Conservation (phyloP, 139 green algal genomes). For the Monoraphidium neglectum region DNA sequence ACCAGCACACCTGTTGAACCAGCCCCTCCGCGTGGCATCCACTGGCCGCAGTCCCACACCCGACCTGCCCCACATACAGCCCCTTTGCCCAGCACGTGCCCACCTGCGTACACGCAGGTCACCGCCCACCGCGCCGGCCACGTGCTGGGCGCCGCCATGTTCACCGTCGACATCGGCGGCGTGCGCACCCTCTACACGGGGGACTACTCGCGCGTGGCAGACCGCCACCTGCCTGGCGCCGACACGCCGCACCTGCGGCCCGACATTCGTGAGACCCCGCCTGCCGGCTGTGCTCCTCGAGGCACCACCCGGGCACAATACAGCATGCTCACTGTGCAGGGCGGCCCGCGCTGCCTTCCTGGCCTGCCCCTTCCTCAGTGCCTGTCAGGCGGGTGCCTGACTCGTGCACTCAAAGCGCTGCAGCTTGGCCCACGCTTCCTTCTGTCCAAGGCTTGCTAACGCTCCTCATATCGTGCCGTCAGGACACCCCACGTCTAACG, state of each 20-base stretch:
- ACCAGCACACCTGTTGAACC: no score
- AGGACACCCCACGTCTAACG: background rate
- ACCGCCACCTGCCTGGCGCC: constrained; percentile 89
- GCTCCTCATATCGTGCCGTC: background rate
- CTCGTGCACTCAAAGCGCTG: no score
- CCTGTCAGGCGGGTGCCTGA: no score
- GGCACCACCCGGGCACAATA: background rate
- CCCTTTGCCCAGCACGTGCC: no score
- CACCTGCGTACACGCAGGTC: constrained; percentile 50
- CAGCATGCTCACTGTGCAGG: background rate
- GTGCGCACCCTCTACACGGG: constrained; percentile 95
- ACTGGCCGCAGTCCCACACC: no score
- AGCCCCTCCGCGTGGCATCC: no score
- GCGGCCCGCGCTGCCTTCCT: background rate
- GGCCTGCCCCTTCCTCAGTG: no score
- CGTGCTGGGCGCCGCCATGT: constrained; percentile 99
- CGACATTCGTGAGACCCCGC: constrained; percentile 69
- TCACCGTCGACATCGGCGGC: constrained; percentile 95
- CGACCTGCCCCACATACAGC: no score
- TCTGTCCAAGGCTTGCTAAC: no score
- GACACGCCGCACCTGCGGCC: constrained; percentile 86
- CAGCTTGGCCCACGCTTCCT: no score
- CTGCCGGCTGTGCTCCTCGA: background rate
- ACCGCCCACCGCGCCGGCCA: constrained; percentile 92
- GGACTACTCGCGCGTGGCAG: constrained; percentile 84